Conservation (phyloP, 2,329 filamentous ascomycete species). For the Thelonectria discophora region DNA sequence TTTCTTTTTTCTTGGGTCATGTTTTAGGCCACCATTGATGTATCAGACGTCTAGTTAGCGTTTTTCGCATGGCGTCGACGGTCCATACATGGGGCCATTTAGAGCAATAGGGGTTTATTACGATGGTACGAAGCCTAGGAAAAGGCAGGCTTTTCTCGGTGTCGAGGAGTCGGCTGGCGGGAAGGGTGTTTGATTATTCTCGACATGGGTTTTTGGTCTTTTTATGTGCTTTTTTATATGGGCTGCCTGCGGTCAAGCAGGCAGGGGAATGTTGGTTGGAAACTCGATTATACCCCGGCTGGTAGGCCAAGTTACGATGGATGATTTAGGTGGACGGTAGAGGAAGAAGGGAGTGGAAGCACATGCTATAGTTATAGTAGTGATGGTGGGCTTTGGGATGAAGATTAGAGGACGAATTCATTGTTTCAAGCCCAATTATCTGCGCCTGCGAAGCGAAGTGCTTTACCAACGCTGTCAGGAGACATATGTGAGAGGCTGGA, state of each 20-base stretch:
- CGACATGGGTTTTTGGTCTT: slow-evolving; percentile 18
- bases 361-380: neutral
- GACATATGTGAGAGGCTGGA: too few relatives aligned
- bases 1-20: slow-evolving; percentile 8
- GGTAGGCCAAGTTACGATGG: slow-evolving; percentile 41
- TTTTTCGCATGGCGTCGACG: slow-evolving; percentile 23
- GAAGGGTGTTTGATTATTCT: slow-evolving; percentile 12
- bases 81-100: slow-evolving; percentile 6
- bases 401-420: slow-evolving; percentile 7
- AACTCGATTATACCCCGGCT: slow-evolving; percentile 42
- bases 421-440: neutral
- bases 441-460: neutral
- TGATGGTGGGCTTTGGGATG: neutral
- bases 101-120: slow-evolving; percentile 6
- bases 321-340: slow-evolving; percentile 18
- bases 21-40: slow-evolving; percentile 24
- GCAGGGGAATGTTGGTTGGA: slow-evolving; percentile 30
- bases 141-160: neutral
- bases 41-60: slow-evolving; percentile 29
- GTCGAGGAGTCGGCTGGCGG: slow-evolving; percentile 6
- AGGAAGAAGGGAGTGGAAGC: slow-evolving; percentile 4
- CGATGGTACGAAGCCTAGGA: slow-evolving; percentile 15
- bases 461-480: neutral
- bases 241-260: slow-evolving; percentile 23
- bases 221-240: slow-evolving; percentile 14